Evolutionary conservation across 495 filamentous ascomycete genomes (phyloP), one percentile per base, ranked within the genome.

Genomic region (Hypoxylon intermedium): DNA sequence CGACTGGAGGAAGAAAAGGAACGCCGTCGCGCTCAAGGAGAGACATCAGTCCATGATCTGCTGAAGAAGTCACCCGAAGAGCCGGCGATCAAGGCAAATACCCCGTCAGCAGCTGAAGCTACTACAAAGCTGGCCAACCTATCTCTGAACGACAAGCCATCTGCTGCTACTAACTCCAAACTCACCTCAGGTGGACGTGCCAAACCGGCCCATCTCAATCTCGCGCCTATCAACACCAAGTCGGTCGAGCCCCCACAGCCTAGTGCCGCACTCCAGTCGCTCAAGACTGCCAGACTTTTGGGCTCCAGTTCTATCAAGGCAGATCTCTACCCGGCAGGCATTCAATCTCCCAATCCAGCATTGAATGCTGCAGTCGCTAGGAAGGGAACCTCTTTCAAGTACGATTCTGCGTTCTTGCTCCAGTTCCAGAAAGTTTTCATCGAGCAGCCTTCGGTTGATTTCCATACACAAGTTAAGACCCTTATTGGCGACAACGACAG

Each of bases 401-500:
- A 99, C 76, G 91, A 97, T 72, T 89, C 89, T 53, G 85, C 91
- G 43, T 99, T 99, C 82, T 78, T 99, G 74, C 80, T 98, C n/a
- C 95, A 99, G 69, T 99, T 99, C 82, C 88, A 97, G 78, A 77
- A 79, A 47, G 90, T 92, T 1, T 99, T 96, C 76, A 94, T 88
- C 50, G 94, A 98, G 75, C 96, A 97, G 74, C 94, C 94, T 7
- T 93, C 91, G 1, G 61, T 90, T 11, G 92, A 97, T 64, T 98
- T 96, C 86, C 87, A 92, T 50, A 75, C 82, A 43, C 91, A 91
- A 60, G 82, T 98, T 61, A 91, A 97, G 68, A 89, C 87, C 20
- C 85, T 99, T 34, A 92, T 93, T 52, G 92, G 89, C 53, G 83
- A 83, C 56, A 75, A 77, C 24, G 89, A 91, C 47, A 74, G 79